Percentiles rank a stretch among this genome's conserved stretches.
Conservation (phyloP, 108 stramenopile species). For the Pseudonitzschia delicatissima region DNA sequence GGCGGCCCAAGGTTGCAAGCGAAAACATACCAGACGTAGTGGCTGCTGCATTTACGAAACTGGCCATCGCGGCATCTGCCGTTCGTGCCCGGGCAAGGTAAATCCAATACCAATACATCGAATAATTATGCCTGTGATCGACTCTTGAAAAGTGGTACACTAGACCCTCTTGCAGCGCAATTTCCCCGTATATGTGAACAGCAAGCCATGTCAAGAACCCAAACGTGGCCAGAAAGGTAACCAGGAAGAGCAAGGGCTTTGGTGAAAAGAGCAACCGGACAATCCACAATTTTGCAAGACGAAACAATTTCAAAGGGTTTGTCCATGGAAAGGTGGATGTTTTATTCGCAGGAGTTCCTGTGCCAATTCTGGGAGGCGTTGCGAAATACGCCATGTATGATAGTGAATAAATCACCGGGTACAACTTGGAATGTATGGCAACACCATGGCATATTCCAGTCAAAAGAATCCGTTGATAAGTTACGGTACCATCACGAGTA, state of each 20-base stretch:
- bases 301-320: conserved; percentile 18
- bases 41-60: neutral
- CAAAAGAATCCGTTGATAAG: conserved; percentile 39
- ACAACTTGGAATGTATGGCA: conserved; percentile 81
- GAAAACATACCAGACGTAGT: conserved; percentile 3
- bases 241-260: conserved; percentile 53
- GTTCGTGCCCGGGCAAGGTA: conserved; percentile 75
- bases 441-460: conserved; percentile 79
- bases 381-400: conserved; percentile 70
- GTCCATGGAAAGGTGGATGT: conserved; percentile 27
- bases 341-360: neutral
- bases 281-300: conserved; percentile 40
- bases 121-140: conserved; percentile 86
- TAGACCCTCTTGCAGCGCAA: conserved; percentile 83
- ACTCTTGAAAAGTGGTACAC: conserved; percentile 93
- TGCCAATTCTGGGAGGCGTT: conserved; percentile 21
- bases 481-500: neutral
- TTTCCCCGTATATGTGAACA: conserved; percentile 61
- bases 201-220: conserved; percentile 53
- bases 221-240: conserved; percentile 57
- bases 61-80: neutral
- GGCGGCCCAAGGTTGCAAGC: conserved; percentile 31
- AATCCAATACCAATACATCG: conserved; percentile 80
- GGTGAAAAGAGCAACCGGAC: conserved; percentile 31
- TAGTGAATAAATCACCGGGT: conserved; percentile 83